A percentile compares a stretch with the other conserved stretches of the same genome.
Conservation (phyloP, 192 early-diverging fungal species). For the Coemansia sp. region DNA sequence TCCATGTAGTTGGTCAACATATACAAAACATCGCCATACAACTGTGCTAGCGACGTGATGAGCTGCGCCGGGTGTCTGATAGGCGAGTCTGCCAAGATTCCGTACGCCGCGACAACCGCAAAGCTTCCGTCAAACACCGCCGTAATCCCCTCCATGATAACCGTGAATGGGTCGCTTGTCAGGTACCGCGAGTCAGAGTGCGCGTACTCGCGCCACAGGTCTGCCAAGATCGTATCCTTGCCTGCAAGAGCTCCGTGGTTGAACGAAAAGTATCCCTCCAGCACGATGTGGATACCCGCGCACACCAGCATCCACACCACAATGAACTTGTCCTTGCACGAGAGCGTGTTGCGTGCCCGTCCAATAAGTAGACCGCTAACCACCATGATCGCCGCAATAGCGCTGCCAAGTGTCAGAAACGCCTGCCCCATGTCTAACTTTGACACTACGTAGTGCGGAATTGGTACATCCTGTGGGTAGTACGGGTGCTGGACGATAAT, state of each 20-base stretch:
- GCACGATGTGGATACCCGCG: constrained; percentile 77
- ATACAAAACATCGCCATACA: constrained; percentile 87
- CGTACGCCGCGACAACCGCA: constrained; percentile 59
- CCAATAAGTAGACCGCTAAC: constrained; percentile 28
- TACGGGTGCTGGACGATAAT: constrained; percentile 38
- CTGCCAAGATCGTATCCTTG: constrained; percentile 65
- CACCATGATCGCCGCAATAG: constrained; percentile 18
- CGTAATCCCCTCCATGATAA: constrained; percentile 88
- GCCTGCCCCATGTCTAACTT: constrained; percentile 37
- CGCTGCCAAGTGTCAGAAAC: constrained; percentile 34
- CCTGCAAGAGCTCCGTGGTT: constrained; percentile 70
- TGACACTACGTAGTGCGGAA: constrained; percentile 49
- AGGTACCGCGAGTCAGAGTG: constrained; percentile 88
- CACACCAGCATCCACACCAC: constrained; percentile 86
- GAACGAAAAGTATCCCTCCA: constrained; percentile 87
- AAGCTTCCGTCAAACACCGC: constrained; percentile 74
- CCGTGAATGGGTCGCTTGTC: constrained; percentile 77
- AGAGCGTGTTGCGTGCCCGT: constrained; percentile 20
- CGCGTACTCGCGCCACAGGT: constrained; percentile 93
- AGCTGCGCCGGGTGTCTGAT: constrained; percentile 63
- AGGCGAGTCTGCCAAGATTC: constrained; percentile 59
- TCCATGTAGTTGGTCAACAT: constrained; percentile 72
- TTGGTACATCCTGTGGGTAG: constrained; percentile 36
- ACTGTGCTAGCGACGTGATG: constrained; percentile 66
- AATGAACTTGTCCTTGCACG: constrained; percentile 54